A percentile compares a stretch with the other conserved stretches of the same genome.
phyloP scores from a whole-genome alignment of 352 stramenopile species.

The Globisporangium emineosum region DNA sequence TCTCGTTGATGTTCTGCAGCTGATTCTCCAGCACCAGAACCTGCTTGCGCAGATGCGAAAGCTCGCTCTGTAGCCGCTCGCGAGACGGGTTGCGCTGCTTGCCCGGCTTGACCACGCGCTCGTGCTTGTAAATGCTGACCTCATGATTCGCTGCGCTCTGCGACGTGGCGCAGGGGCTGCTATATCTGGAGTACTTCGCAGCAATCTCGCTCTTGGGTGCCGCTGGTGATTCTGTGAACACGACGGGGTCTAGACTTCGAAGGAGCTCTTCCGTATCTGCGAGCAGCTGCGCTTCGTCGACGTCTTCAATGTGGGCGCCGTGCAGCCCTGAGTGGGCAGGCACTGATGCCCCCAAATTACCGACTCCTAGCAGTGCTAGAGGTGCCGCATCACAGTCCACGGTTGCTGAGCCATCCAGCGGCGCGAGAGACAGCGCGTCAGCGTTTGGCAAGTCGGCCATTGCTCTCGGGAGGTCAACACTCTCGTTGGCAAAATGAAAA shows the following conservation, averaged over 20 bases:
- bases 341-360: neutral
- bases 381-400: neutral
- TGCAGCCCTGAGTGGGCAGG: neutral
- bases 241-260: neutral
- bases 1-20: conserved; percentile 12
- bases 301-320: neutral
- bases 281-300: conserved; percentile 7
- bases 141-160: neutral
- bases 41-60: conserved; percentile 21
- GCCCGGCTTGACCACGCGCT: conserved; percentile 8
- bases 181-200: neutral
- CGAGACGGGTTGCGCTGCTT: conserved; percentile 19
- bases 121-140: neutral
- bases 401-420: neutral
- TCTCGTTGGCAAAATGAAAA: too few species aligned
- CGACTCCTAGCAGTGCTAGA: neutral
- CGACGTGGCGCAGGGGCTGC: neutral
- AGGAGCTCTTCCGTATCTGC: conserved; percentile 6
- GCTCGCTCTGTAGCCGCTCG: conserved; percentile 24
- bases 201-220: too few species aligned
- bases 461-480: too few species aligned
- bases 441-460: neutral
- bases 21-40: conserved; percentile 20
- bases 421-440: neutral
- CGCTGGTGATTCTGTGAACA: neutral